These are phyloP conservation scores for Aspergillus quadricinctus DNA, from an alignment of 2,329 filamentous ascomycete species.

Conservation along the genomic window DNA sequence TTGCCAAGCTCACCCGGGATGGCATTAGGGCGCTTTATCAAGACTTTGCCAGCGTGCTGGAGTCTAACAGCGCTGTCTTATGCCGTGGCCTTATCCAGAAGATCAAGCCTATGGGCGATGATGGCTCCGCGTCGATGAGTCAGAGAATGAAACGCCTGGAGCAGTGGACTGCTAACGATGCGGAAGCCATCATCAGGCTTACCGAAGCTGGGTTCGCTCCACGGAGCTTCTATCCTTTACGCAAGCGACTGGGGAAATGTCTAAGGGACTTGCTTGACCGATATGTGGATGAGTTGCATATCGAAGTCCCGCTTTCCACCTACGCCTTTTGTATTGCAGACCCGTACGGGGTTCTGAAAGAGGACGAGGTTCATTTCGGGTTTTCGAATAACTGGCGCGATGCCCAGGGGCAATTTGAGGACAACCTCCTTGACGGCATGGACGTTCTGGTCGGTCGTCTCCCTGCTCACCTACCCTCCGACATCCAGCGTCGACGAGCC, in stretches of 20 bases:
- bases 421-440: conserved; percentile 43
- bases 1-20: conserved; percentile 41
- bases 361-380: conserved; percentile 53
- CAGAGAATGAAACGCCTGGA: conserved; percentile 27
- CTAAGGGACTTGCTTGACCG: conserved; percentile 38
- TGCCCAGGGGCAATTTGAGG: conserved; percentile 32
- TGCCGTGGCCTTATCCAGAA: conserved; percentile 36
- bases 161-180: conserved; percentile 31
- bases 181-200: conserved; percentile 34
- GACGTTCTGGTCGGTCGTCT: conserved; percentile 55
- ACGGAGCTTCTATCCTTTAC: conserved; percentile 38
- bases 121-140: conserved; percentile 14
- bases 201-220: conserved; percentile 47
- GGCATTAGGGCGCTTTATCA: conserved; percentile 33
- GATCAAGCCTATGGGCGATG: conserved; percentile 23
- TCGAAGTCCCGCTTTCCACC: conserved; percentile 49
- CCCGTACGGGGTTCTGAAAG: conserved; percentile 47
- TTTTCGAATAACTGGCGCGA: conserved; percentile 48
- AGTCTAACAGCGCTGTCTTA: conserved; percentile 26
- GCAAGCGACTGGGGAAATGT: conserved; percentile 35
- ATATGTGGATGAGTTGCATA: conserved; percentile 44
- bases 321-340: conserved; percentile 56
- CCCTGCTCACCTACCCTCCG: conserved; percentile 54
- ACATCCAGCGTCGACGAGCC: conserved; percentile 53
- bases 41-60: conserved; percentile 35